A percentile compares a stretch with the other conserved stretches of the same genome.
Evolutionary conservation across 208 protist genomes (phyloP).

Genomic region (Angomonas deanei): DNA sequence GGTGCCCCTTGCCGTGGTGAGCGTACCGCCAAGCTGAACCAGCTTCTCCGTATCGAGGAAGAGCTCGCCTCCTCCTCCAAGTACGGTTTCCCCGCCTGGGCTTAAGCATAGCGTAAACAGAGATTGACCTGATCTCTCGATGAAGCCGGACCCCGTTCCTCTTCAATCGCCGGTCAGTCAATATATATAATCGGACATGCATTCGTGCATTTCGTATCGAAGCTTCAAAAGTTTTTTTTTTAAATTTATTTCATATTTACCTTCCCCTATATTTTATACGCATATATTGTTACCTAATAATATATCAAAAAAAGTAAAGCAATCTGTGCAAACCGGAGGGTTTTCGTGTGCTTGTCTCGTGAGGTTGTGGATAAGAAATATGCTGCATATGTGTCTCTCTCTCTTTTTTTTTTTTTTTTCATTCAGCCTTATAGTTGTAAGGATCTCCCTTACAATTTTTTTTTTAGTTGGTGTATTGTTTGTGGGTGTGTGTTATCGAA

Average conservation of each 20-base stretch:
- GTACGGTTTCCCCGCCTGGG: slow-evolving; percentile 78
- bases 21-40: slow-evolving; percentile 99
- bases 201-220: neutral
- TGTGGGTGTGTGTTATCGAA: too few species aligned
- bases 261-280: neutral
- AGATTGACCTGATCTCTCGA: neutral
- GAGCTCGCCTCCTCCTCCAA: slow-evolving; percentile 74
- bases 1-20: slow-evolving; percentile 97
- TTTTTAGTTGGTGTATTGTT: too few species aligned
- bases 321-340: too few species aligned
- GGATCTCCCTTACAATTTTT: too few species aligned
- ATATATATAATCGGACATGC: too few species aligned
- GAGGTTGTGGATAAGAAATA: too few species aligned
- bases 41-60: slow-evolving; percentile 98
- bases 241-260: neutral
- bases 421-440: slow-evolving; percentile 3
- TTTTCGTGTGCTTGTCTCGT: too few species aligned
- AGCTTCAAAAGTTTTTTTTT: slow-evolving; percentile 5
- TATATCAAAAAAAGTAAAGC: slow-evolving; percentile 7
- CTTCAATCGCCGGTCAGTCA: too few species aligned
- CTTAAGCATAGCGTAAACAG: too few species aligned
- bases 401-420: slow-evolving; percentile 21
- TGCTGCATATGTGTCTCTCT: too few species aligned
- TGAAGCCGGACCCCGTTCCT: slow-evolving; percentile 16
- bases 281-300: too few species aligned